Base-by-base conservation (phyloP, 805 yeast genomes). In the Yarrowia porcina region DNA sequence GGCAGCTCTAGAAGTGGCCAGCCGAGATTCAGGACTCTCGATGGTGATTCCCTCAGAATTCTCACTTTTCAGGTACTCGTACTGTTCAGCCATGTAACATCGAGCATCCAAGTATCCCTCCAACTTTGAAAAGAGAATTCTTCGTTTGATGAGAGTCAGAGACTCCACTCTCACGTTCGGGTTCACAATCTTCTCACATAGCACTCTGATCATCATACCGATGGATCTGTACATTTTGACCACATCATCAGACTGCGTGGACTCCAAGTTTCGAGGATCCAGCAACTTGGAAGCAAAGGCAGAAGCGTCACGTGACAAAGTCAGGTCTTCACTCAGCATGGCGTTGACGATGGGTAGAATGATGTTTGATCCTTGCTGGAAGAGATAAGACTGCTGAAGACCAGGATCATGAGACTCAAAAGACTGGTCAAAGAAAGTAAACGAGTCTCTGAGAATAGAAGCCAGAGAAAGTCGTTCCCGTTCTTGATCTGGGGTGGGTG, bases 71-170 rank as follows among this genome's bases (percentile, higher is more conserved):
- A 70, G 68, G 4, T 69, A 66, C 32, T 69, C 70, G 28, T 76
- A 66, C 10, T 66, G 52, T 6, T 64, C 66, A 8, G 73, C 72
- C 17, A 80, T 66, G 30, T 66, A 68, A 9, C 72, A 59, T 60
- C 81, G 69, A 59, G 73, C 69, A 42, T 80, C 78, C 61, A 82
- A 64, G 54, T 77, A 74, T 42, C 74, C 73, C 6, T 76, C 75
- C n/a, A 59, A 28, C 11, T 44, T 42, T 1, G 63, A 45, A 10
- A 59, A 59, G 17, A 59, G 17, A 23, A 59, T 35, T 1, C 54
- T 54, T 4, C 52, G 52, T 17, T 45, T 59, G 21, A 56, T 56
- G 13, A 41, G 39, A 3, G 59, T 17, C 25, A 52, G 15, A 1
- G 59, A 35, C 25, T 52, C 59, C 8, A 30, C 9, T 15, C 32